Evolutionary conservation across 148 eudicot species (phyloP).

Genomic region (Nyssa sinensis): DNA sequence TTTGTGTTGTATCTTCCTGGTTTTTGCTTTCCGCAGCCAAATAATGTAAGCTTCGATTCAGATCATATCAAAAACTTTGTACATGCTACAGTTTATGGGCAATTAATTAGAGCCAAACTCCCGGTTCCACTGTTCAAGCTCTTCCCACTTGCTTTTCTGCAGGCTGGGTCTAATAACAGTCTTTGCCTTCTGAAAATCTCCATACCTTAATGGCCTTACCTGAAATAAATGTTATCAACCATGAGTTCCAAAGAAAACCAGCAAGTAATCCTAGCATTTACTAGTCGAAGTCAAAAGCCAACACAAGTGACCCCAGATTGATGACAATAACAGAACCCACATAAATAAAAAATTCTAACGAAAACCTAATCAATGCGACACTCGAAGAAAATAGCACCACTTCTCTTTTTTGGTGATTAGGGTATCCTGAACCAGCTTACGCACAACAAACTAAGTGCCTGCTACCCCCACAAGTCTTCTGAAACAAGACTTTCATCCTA

Average conservation of each 20-base stretch:
- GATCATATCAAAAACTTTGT: too few relatives aligned
- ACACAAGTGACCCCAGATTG: too few relatives aligned
- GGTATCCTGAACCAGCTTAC: too few relatives aligned
- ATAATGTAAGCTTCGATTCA: not conserved
- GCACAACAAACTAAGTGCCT: too few relatives aligned
- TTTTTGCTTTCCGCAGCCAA: constrained; percentile 3
- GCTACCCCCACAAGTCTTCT: too few relatives aligned
- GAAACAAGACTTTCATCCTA: too few relatives aligned
- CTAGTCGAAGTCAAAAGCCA: constrained; percentile 25
- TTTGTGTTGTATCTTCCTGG: not conserved
- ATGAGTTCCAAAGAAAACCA: not conserved
- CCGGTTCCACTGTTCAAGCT: constrained; percentile 83
- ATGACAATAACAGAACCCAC: too few relatives aligned
- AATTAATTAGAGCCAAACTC: constrained; percentile 76
- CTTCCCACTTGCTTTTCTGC: constrained; percentile 87
- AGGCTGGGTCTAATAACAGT: constrained; percentile 83
- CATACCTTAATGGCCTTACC: constrained; percentile 74
- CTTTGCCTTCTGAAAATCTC: constrained; percentile 79
- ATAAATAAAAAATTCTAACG: too few relatives aligned
- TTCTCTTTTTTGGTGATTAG: too few relatives aligned
- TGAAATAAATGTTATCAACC: constrained; percentile 22
- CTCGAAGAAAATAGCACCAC: too few relatives aligned
- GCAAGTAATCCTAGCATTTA: constrained; percentile 75
- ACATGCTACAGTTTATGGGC: too few relatives aligned
- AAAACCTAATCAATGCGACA: too few relatives aligned